These are phyloP conservation scores for Penicillium coffeae DNA, from an alignment of 495 filamentous ascomycete species.

Conservation along the genomic window DNA sequence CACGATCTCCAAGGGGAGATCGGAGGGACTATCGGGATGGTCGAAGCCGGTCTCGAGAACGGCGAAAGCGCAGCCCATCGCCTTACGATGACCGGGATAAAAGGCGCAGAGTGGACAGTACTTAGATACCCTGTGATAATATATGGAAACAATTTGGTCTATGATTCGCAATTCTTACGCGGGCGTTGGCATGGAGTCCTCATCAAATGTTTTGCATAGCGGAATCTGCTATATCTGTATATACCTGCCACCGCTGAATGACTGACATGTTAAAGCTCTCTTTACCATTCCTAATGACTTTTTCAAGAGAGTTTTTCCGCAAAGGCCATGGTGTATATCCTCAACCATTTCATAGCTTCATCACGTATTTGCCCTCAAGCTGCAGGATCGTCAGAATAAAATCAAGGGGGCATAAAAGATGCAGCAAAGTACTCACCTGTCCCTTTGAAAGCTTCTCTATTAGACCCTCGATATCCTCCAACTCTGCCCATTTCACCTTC, in stretches of 20 bases:
- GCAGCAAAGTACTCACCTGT: not conserved
- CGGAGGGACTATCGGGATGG: constrained; percentile 15
- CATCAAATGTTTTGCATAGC: constrained; percentile 12
- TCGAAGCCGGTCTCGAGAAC: constrained; percentile 46
- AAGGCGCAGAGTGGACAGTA: constrained; percentile 56
- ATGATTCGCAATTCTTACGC: constrained; percentile 5
- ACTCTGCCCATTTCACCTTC: not conserved
- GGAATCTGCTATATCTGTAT: not conserved
- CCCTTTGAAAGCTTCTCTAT: not conserved
- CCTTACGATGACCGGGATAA: constrained; percentile 63
- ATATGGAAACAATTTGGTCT: not conserved
- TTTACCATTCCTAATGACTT: no score
- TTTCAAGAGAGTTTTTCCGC: no score
- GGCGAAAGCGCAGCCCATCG: constrained; percentile 63
- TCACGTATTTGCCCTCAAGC: not conserved
- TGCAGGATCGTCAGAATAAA: not conserved
- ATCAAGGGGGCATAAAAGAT: not conserved
- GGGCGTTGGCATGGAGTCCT: constrained; percentile 25
- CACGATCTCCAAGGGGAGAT: constrained; percentile 33
- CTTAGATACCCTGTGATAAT: constrained; percentile 15
- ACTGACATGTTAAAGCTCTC: not conserved
- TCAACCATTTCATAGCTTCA: not conserved
- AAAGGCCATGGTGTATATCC: no score
- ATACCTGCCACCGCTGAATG: not conserved
- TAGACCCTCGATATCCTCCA: not conserved